Evolutionary conservation across 768 basidiomycete genomes (phyloP).

Genomic region (Cystobasidium onofrii): DNA sequence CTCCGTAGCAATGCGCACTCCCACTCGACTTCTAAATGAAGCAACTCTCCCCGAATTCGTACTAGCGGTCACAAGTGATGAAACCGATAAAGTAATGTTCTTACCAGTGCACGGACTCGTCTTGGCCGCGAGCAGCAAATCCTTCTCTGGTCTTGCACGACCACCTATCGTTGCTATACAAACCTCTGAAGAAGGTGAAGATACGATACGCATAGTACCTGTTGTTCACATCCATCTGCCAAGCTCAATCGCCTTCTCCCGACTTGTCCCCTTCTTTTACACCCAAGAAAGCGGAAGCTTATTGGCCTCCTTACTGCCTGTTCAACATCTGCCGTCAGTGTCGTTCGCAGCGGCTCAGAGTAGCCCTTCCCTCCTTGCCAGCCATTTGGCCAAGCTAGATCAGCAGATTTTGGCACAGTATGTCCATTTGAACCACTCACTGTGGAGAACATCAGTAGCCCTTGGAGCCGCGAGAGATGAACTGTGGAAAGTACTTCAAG

Average conservation of each 20-base stretch:
- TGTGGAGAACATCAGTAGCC: slow-evolving; percentile 36
- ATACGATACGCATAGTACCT: slow-evolving; percentile 49
- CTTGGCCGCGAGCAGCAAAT: slow-evolving; percentile 53
- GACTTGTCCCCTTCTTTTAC: slow-evolving; percentile 63
- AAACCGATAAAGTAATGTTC: slow-evolving; percentile 50
- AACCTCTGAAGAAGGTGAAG: background rate
- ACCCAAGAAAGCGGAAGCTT: slow-evolving; percentile 58
- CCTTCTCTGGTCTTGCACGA: slow-evolving; percentile 18
- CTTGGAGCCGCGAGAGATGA: slow-evolving; percentile 32
- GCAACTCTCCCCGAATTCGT: slow-evolving; percentile 52
- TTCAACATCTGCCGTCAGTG: background rate
- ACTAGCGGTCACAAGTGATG: slow-evolving; percentile 53
- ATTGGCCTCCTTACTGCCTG: slow-evolving; percentile 58
- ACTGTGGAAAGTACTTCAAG: slow-evolving; percentile 33
- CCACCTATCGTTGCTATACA: background rate
- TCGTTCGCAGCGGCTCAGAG: background rate
- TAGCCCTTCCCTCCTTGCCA: slow-evolving; percentile 13
- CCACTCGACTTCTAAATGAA: background rate
- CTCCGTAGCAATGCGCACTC: background rate
- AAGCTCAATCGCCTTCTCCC: slow-evolving; percentile 60
- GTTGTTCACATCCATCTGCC: slow-evolving; percentile 65
- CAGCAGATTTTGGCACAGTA: slow-evolving; percentile 18
- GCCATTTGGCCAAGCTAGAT: slow-evolving; percentile 26
- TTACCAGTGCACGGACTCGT: slow-evolving; percentile 60
- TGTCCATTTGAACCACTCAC: slow-evolving; percentile 32